Conservation (phyloP, 106 monocot species). For the Dendrobium officinale region DNA sequence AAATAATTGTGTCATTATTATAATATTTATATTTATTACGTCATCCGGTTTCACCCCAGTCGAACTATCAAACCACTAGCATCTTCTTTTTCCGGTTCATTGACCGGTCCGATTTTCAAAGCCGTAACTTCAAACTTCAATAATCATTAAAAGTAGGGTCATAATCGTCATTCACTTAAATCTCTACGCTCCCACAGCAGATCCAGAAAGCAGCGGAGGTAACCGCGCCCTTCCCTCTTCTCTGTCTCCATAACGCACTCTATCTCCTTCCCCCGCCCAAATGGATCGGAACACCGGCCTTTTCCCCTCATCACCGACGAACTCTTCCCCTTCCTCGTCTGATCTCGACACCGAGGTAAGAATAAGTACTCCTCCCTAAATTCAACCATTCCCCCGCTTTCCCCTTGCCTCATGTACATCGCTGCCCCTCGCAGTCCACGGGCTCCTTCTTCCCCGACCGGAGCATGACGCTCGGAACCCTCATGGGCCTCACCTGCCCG, state of each 20-base stretch:
- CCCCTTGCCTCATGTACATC: neutral
- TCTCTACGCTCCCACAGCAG: neutral
- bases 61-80: too few relatives aligned
- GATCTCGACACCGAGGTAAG: conserved; percentile 95
- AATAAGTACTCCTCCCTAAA: neutral
- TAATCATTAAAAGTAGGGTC: neutral
- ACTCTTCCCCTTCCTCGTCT: conserved; percentile 73
- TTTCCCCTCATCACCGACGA: conserved; percentile 59
- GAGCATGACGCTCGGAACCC: conserved; percentile 83
- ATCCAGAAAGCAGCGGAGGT: neutral
- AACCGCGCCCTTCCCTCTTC: neutral
- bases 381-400: neutral
- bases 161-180: neutral
- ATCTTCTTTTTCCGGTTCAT: too few relatives aligned
- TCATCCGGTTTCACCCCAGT: too few relatives aligned
- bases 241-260: too few relatives aligned
- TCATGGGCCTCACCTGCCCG: conserved; percentile 74
- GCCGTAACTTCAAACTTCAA: too few relatives aligned
- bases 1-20: too few relatives aligned
- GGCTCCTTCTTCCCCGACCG: conserved; percentile 94
- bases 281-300: conserved; percentile 27
- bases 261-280: neutral
- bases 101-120: too few relatives aligned
- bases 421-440: conserved; percentile 42
- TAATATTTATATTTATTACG: too few relatives aligned